Evolutionary conservation across 2,329 filamentous ascomycete genomes (phyloP).

Genomic region (Hypomyces rosellus): DNA sequence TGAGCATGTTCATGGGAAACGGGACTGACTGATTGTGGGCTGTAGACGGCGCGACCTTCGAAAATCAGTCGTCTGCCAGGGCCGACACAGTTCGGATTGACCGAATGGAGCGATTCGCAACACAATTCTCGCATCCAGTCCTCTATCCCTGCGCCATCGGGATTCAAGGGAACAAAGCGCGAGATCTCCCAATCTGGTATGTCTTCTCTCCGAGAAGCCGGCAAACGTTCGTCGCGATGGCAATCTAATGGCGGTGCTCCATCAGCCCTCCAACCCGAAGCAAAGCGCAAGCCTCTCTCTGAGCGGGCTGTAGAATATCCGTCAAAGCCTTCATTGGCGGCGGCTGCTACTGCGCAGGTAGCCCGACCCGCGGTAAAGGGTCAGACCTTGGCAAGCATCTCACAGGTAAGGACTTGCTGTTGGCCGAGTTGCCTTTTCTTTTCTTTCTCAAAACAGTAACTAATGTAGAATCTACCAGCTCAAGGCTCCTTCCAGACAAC

Average conservation of each 20-base stretch:
- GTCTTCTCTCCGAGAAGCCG: slow-evolving; percentile 7
- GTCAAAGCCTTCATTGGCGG: slow-evolving; percentile 25
- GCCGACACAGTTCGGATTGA: slow-evolving; percentile 30
- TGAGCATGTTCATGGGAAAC: too few species aligned
- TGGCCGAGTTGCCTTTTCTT: background rate
- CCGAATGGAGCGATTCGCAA: slow-evolving; percentile 56
- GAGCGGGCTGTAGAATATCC: slow-evolving; percentile 50
- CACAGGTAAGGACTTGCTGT: slow-evolving; percentile 21
- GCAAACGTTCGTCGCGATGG: background rate
- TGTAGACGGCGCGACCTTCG: slow-evolving; percentile 23
- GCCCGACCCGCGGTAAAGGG: slow-evolving; percentile 40
- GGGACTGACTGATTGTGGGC: too few species aligned
- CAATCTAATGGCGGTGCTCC: slow-evolving; percentile 4
- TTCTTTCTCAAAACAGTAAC: background rate
- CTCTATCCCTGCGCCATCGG: slow-evolving; percentile 34
- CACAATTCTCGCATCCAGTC: slow-evolving; percentile 47
- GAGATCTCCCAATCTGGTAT: slow-evolving; percentile 40
- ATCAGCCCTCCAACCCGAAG: slow-evolving; percentile 46
- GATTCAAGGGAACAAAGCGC: slow-evolving; percentile 44
- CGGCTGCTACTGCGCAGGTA: slow-evolving; percentile 34
- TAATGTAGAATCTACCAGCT: slow-evolving; percentile 19
- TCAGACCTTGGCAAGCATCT: slow-evolving; percentile 30
- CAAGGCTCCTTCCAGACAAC: slow-evolving; percentile 35
- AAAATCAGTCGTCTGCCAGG: slow-evolving; percentile 28
- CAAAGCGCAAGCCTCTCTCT: slow-evolving; percentile 54